Base-by-base conservation (phyloP, 2,329 filamentous ascomycete genomes). In the Trichoderma hamatum region DNA sequence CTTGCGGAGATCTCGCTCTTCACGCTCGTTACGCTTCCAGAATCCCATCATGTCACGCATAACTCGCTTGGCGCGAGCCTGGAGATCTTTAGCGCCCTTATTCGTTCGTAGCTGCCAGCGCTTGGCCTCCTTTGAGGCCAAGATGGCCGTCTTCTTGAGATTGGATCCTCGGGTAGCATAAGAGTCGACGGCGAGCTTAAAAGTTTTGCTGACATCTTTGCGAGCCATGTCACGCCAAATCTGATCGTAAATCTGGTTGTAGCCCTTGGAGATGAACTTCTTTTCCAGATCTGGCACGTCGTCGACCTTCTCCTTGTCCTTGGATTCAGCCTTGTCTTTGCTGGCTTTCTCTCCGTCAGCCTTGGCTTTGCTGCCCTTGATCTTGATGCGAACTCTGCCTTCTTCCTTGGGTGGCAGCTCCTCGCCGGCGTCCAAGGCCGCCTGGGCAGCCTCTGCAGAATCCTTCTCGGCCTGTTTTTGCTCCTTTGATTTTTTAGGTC, bases 21-120 rank as follows among this genome's bases (percentile, higher is more conserved):
- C 96, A 65, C 95, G 92, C 80, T 99, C 96, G 79, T 99, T 99
- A 69, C 95, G 91, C 82, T 98, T 98, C 96, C 96, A 99, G 86
- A 98, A 99, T 69, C 92, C 90, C 88, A 97, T 96, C 96, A 99
- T 99, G 82, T 99, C 96, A 78, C 96, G 90, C 96, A 99, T 99
- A 70, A 95, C 95, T 73, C 96, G 92, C 85, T 99, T 99, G 69
- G 96, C 96, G 59, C 96, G 90, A 52, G 96, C 96, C 78, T 98
- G 96, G 4, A 97, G 92, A 80, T 99, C 96, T 80, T 99, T 99
- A 79, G 92, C 96, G 77, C 94, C 96, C 86, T 99, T 98, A 84
- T 99, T 99, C 66, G 96, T 99, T 52, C 94, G 92, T 70, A 96
- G 88, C 80, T 99, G 96, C 96, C 96, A 99, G 76, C 96, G 88